Evolutionary conservation across 2,329 filamentous ascomycete genomes (phyloP).

Genomic region (Hysterium pulicare): DNA sequence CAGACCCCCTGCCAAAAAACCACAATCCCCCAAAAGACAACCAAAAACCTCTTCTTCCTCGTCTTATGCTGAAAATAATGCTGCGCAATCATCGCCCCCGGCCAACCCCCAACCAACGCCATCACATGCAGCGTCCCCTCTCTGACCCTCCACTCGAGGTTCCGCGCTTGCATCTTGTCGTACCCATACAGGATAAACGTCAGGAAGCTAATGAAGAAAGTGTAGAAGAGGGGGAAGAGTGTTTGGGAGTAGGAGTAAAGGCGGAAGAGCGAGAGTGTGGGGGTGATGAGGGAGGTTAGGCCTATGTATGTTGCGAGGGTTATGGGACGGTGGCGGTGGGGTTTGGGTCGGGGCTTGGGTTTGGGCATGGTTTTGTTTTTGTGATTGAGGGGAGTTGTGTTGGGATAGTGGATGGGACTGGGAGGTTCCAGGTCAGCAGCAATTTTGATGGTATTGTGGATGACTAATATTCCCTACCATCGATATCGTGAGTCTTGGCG

Average conservation of each 20-base stretch:
- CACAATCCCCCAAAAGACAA: conserved; percentile 31
- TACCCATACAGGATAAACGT: conserved; percentile 34
- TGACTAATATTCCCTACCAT: no score
- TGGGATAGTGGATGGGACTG: no score
- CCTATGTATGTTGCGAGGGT: conserved; percentile 24
- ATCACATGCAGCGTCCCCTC: conserved; percentile 29
- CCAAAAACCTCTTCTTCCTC: conserved; percentile 25
- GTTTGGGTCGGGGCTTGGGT: no score
- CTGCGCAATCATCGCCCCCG: conserved; percentile 29
- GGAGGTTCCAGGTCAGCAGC: no score
- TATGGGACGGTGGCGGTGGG: conserved; percentile 24
- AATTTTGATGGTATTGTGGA: no score
- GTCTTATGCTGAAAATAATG: conserved; percentile 39
- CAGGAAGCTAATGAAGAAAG: conserved; percentile 14
- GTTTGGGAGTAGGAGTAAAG: conserved; percentile 16
- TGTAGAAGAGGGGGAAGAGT: conserved; percentile 16
- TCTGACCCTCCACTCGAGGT: conserved; percentile 29
- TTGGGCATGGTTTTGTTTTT: no score
- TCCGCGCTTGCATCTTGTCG: conserved; percentile 34
- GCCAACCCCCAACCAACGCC: conserved; percentile 31
- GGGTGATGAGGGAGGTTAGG: conserved; percentile 46
- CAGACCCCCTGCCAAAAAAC: conserved; percentile 25
- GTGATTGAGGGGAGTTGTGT: no score
- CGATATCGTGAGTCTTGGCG: no score
- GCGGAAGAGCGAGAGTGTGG: conserved; percentile 52